Evolutionary conservation across 2,329 filamentous ascomycete genomes (phyloP).

Genomic region (Ophiosphaerella narmari): DNA sequence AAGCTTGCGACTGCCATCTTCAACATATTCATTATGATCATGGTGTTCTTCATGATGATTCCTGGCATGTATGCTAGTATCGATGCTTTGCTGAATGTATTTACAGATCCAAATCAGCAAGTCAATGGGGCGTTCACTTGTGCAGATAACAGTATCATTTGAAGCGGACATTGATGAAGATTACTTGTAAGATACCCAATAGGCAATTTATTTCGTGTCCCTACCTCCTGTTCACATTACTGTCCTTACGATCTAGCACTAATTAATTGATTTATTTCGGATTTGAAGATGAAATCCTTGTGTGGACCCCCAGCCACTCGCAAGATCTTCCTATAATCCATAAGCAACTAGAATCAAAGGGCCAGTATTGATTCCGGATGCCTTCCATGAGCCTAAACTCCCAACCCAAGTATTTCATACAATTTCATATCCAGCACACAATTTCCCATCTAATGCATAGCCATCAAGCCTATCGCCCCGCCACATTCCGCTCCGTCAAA

Average conservation of each 20-base stretch:
- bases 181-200: not conserved
- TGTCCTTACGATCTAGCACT: too few relatives aligned
- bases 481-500: not conserved
- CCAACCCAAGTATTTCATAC: too few relatives aligned
- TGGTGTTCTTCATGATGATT: conserved; percentile 30
- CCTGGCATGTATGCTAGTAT: conserved; percentile 35
- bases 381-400: too few relatives aligned
- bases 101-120: conserved; percentile 26
- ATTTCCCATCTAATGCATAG: too few relatives aligned
- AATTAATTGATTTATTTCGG: too few relatives aligned
- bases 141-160: conserved; percentile 31
- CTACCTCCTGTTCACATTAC: too few relatives aligned
- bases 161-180: not conserved
- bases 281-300: too few relatives aligned
- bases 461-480: not conserved
- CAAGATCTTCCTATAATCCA: too few relatives aligned
- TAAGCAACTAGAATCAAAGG: too few relatives aligned
- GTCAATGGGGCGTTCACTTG: conserved; percentile 36
- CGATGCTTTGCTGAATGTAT: conserved; percentile 23
- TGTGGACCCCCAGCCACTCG: too few relatives aligned
- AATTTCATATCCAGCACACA: too few relatives aligned
- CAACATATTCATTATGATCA: conserved; percentile 26
- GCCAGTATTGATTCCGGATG: too few relatives aligned
- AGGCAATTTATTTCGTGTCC: not conserved
- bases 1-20: conserved; percentile 26